phyloP scores from a whole-genome alignment of 768 basidiomycete species.

The Lentinula sp. region DNA sequence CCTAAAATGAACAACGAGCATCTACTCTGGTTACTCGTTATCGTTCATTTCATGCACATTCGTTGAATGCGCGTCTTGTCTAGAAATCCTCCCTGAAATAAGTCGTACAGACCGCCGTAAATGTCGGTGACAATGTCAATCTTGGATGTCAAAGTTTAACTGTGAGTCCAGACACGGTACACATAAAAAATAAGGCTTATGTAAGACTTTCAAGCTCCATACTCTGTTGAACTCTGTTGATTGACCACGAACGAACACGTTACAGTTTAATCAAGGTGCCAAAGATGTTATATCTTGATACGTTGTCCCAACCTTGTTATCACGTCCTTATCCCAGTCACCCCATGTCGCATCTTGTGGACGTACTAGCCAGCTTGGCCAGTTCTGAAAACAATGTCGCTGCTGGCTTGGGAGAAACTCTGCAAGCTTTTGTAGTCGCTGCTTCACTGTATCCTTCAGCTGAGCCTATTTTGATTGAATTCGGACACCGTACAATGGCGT shows the following conservation, averaged over 20 bases:
- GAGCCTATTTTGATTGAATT: conserved; percentile 27
- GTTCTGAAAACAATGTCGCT: conserved; percentile 20
- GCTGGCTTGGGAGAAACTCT: conserved; percentile 22
- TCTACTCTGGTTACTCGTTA: too few species aligned
- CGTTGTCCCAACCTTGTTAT: neutral
- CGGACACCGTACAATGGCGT: conserved; percentile 24
- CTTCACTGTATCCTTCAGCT: conserved; percentile 10
- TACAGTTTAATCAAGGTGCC: neutral
- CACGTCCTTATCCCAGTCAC: neutral
- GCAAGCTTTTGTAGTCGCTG: conserved; percentile 18
- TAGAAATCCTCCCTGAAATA: too few species aligned
- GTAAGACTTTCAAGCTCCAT: neutral
- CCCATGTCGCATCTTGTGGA: conserved; percentile 4
- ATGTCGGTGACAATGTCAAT: too few species aligned
- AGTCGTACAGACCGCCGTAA: too few species aligned
- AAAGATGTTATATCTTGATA: neutral
- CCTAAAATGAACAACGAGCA: neutral
- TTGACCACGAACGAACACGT: neutral
- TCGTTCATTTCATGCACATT: neutral
- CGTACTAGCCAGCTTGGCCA: conserved; percentile 3
- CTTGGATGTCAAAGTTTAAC: too few species aligned
- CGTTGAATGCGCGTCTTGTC: neutral
- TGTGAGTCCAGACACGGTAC: neutral
- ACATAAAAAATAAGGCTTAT: neutral
- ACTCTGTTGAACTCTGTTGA: neutral